Evolutionary conservation across 2,329 filamentous ascomycete genomes (phyloP).

Genomic region (Aspergillus niger): DNA sequence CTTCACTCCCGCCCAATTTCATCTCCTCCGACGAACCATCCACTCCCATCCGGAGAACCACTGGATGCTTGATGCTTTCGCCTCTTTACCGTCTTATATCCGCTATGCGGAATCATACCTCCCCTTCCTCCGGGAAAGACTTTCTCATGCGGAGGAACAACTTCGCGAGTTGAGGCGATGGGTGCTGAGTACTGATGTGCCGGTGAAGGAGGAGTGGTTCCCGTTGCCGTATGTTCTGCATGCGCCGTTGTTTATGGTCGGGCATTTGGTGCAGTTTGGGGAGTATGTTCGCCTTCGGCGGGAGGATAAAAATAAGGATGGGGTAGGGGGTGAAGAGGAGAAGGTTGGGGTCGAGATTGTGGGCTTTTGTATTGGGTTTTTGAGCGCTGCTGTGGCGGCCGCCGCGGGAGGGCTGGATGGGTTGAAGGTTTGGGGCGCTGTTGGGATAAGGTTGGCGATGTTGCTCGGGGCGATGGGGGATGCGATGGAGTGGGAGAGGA

Average conservation of each 20-base stretch:
- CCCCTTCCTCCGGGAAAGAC: slow-evolving; percentile 1
- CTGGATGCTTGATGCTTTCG: slow-evolving; percentile 20
- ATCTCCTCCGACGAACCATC: slow-evolving; percentile 12
- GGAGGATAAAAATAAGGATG: too few species aligned
- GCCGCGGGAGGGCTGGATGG: not conserved
- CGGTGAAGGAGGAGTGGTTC: slow-evolving; percentile 12
- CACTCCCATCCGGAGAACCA: slow-evolving; percentile 15
- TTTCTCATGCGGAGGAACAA: slow-evolving; percentile 6
- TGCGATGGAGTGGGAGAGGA: slow-evolving; percentile 16
- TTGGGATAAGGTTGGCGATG: slow-evolving; percentile 19
- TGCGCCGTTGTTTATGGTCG: slow-evolving; percentile 23
- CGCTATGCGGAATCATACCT: slow-evolving; percentile 7
- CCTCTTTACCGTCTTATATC: slow-evolving; percentile 18
- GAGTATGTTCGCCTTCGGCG: not conserved
- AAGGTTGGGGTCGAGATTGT: slow-evolving; percentile 13
- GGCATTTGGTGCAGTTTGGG: slow-evolving; percentile 19
- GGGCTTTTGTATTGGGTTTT: slow-evolving; percentile 24
- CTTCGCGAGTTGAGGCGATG: slow-evolving; percentile 13
- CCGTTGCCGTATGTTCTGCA: slow-evolving; percentile 22
- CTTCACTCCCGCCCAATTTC: slow-evolving; percentile 18
- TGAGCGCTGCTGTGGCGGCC: slow-evolving; percentile 19
- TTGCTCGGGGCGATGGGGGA: slow-evolving; percentile 21
- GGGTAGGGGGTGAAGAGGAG: too few species aligned
- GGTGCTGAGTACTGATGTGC: slow-evolving; percentile 12
- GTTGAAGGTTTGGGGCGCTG: slow-evolving; percentile 11